phyloP scores from a whole-genome alignment of 2,329 filamentous ascomycete genomes.

The Talaromyces albobiverticillius region DNA sequence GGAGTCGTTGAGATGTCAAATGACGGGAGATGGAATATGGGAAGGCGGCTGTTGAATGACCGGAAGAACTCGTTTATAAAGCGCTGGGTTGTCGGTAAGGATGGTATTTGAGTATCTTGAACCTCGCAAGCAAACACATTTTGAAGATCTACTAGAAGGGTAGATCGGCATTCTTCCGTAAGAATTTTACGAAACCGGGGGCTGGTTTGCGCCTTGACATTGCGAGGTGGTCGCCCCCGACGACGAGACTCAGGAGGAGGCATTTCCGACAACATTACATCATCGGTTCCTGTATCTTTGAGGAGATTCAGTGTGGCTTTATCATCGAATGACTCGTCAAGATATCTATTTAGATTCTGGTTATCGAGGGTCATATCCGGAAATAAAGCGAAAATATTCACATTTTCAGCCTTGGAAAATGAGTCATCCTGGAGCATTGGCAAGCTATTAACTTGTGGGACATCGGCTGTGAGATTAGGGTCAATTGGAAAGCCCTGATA shows the following conservation, averaged over 20 bases:
- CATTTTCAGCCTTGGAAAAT: slow-evolving; percentile 7
- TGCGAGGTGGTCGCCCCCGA: slow-evolving; percentile 6
- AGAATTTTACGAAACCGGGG: slow-evolving; percentile 11
- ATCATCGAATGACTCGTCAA: slow-evolving; percentile 4
- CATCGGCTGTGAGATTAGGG: slow-evolving; percentile 11
- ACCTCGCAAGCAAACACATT: neutral
- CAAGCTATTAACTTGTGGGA: neutral
- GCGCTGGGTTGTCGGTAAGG: slow-evolving; percentile 21
- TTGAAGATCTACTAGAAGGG: slow-evolving; percentile 15
- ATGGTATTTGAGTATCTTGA: slow-evolving; percentile 5
- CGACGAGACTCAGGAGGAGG: slow-evolving; percentile 3
- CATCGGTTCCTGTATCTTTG: neutral
- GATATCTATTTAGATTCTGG: slow-evolving; percentile 4
- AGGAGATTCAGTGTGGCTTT: neutral
- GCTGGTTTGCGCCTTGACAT: neutral
- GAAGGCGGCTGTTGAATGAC: slow-evolving; percentile 33
- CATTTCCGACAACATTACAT: neutral
- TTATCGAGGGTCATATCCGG: slow-evolving; percentile 8
- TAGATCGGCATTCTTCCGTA: slow-evolving; percentile 17
- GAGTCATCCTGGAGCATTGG: neutral
- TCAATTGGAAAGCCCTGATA: slow-evolving; percentile 16
- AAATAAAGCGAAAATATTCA: slow-evolving; percentile 15
- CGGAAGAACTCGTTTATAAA: slow-evolving; percentile 30
- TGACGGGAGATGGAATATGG: slow-evolving; percentile 32
- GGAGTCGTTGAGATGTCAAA: slow-evolving; percentile 25